Percentiles rank a stretch among this genome's conserved stretches.
These are phyloP conservation scores for Dioscorea zingiberensis DNA, from an alignment of 106 monocot genomes.

Conservation along the genomic window DNA sequence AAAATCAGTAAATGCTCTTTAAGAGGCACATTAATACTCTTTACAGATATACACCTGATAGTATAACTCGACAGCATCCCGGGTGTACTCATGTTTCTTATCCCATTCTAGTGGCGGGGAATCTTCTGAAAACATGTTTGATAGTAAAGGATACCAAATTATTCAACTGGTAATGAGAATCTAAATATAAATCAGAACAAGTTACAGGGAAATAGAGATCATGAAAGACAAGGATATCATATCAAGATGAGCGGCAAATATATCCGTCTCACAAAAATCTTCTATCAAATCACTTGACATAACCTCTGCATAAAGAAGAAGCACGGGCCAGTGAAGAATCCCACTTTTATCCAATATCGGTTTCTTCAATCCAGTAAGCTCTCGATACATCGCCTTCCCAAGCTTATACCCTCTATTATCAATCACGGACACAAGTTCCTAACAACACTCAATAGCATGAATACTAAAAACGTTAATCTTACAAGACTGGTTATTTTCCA, in stretches of 20 bases:
- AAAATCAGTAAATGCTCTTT: not conserved
- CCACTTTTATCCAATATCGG: slow-evolving; percentile 52
- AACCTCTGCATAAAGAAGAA: slow-evolving; percentile 93
- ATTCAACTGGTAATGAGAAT: not conserved
- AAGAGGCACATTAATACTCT: no score
- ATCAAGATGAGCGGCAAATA: slow-evolving; percentile 71
- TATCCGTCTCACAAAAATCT: slow-evolving; percentile 81
- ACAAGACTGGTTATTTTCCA: no score
- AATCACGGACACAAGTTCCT: slow-evolving; percentile 64
- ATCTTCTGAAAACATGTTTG: slow-evolving; percentile 87
- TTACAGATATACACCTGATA: slow-evolving; percentile 56
- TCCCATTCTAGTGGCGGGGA: slow-evolving; percentile 72
- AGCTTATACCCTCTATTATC: slow-evolving; percentile 71
- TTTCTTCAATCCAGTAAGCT: slow-evolving; percentile 72
- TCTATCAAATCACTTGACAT: slow-evolving; percentile 99
- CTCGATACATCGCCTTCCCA: slow-evolving; percentile 75
- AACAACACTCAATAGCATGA: not conserved
- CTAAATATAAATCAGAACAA: not conserved
- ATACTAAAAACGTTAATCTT: not conserved
- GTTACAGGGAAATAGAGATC: not conserved
- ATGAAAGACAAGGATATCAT: slow-evolving; percentile 66
- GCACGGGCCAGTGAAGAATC: slow-evolving; percentile 92
- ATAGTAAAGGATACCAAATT: slow-evolving; percentile 41
- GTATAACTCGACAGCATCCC: slow-evolving; percentile 75
- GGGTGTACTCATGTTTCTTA: slow-evolving; percentile 42